Percentiles rank a stretch among this genome's conserved stretches.
These are phyloP conservation scores for Lasiodiplodia sp. DNA, from an alignment of 2,329 filamentous ascomycete species.

Conservation along the genomic window DNA sequence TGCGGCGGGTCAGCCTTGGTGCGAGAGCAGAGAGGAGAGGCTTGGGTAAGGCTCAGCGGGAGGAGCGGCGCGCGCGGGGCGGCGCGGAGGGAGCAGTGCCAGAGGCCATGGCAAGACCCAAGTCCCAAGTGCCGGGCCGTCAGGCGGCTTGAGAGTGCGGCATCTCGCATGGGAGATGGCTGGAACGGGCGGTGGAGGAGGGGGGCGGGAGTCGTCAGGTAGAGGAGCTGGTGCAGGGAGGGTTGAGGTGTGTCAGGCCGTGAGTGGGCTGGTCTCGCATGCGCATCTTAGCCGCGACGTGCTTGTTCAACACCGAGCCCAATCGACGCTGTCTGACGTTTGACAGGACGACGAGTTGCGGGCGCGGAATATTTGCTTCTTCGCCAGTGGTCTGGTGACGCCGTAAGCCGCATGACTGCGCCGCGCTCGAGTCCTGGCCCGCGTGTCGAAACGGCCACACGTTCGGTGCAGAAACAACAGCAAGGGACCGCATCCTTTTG, in stretches of 20 bases:
- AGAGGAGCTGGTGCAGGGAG: slow-evolving; percentile 10
- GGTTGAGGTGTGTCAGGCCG: slow-evolving; percentile 22
- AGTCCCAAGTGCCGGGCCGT: slow-evolving; percentile 13
- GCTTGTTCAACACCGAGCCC: slow-evolving; percentile 10
- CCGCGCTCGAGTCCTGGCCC: not conserved
- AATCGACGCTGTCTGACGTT: slow-evolving; percentile 24
- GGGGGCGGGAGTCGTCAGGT: slow-evolving; percentile 4
- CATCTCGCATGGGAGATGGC: slow-evolving; percentile 25
- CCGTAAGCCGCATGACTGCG: slow-evolving; percentile 20
- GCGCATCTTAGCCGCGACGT: not conserved
- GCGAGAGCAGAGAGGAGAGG: not conserved
- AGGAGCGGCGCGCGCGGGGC: slow-evolving; percentile 26
- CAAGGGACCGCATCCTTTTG: slow-evolving; percentile 1
- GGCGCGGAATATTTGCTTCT: slow-evolving; percentile 6
- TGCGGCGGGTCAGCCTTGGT: slow-evolving; percentile 8
- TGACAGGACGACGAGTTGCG: slow-evolving; percentile 17
- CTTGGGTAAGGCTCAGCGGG: slow-evolving; percentile 17
- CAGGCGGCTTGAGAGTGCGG: slow-evolving; percentile 9
- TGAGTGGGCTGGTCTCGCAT: slow-evolving; percentile 28
- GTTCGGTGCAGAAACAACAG: slow-evolving; percentile 9
- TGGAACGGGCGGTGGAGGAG: slow-evolving; percentile 8
- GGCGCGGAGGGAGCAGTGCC: slow-evolving; percentile 14
- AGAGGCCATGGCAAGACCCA: not conserved
- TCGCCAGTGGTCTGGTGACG: slow-evolving; percentile 19
- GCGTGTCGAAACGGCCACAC: slow-evolving; percentile 21